Conservation (phyloP, 2,329 filamentous ascomycete species). For the Colletotrichum cordylinicola region DNA sequence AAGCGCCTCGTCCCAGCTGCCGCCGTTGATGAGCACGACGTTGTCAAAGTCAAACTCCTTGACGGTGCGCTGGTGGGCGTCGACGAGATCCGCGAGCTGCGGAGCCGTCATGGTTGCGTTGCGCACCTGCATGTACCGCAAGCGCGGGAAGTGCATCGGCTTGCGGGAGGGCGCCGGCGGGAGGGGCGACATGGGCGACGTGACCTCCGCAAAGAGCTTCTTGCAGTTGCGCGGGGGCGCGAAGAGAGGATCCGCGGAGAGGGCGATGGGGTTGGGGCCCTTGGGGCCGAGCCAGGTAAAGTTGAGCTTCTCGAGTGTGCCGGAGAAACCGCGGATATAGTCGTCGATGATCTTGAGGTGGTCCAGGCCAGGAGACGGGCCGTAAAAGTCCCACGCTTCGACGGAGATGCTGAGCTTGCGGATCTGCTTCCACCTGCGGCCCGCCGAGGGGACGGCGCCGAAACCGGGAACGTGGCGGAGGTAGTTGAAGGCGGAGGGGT, state of each 20-base stretch:
- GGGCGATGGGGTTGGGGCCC: constrained; percentile 75
- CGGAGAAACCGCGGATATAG: constrained; percentile 75
- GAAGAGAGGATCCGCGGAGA: constrained; percentile 75
- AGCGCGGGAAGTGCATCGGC: constrained; percentile 68
- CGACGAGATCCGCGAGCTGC: constrained; percentile 74
- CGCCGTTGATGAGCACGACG: constrained; percentile 69
- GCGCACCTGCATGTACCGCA: constrained; percentile 73
- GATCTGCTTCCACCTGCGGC: constrained; percentile 79
- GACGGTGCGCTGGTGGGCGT: constrained; percentile 70
- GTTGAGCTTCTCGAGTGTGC: constrained; percentile 69
- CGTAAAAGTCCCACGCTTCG: constrained; percentile 71
- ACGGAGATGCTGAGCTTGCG: constrained; percentile 75
- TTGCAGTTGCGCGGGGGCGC: constrained; percentile 56
- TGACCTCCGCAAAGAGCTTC: constrained; percentile 70
- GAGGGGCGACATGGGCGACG: constrained; percentile 68
- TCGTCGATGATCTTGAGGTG: constrained; percentile 82
- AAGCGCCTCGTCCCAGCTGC: constrained; percentile 84
- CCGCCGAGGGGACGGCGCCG: constrained; percentile 75
- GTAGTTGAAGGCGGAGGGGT: constrained; percentile 78
- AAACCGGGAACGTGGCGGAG: constrained; percentile 77
- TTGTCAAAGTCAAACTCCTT: constrained; percentile 83
- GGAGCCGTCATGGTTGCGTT: constrained; percentile 75
- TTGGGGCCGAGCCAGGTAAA: constrained; percentile 80
- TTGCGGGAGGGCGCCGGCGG: constrained; percentile 57
- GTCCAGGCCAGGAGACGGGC: constrained; percentile 65